Evolutionary conservation across 768 basidiomycete species (phyloP).

Genomic region (Boletus fagicola): DNA sequence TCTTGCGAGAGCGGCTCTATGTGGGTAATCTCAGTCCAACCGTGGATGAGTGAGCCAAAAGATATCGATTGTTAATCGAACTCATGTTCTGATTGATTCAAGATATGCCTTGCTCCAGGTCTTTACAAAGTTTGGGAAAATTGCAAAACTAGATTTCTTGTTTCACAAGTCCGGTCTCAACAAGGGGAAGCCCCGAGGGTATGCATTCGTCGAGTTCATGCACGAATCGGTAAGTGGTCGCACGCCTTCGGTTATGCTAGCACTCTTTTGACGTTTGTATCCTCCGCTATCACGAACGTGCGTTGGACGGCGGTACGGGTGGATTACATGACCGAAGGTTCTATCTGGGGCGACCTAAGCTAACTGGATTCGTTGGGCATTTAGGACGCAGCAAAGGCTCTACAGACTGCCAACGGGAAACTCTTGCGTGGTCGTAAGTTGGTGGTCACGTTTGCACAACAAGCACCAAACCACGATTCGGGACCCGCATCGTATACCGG

Average conservation of each 20-base stretch:
- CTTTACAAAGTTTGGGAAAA: conserved; percentile 89
- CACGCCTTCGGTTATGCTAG: conserved; percentile 19
- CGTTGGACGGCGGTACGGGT: conserved; percentile 19
- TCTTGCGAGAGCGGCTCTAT: conserved; percentile 76
- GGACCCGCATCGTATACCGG: conserved; percentile 33
- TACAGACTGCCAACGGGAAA: conserved; percentile 71
- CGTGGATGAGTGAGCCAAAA: conserved; percentile 73
- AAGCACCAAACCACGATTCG: conserved; percentile 53
- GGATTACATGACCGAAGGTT: conserved; percentile 24
- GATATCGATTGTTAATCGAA: background rate
- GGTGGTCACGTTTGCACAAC: conserved; percentile 88
- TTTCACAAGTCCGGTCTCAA: conserved; percentile 90
- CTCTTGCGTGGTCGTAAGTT: conserved; percentile 84
- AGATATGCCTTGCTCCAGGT: conserved; percentile 88
- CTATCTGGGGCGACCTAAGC: conserved; percentile 7
- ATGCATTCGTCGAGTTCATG: conserved; percentile 89
- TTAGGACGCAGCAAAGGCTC: conserved; percentile 86
- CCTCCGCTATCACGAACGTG: conserved; percentile 21
- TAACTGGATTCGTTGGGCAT: conserved; percentile 24
- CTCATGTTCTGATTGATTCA: conserved; percentile 15
- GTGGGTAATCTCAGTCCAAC: conserved; percentile 85
- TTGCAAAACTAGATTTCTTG: conserved; percentile 89
- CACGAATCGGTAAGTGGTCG: conserved; percentile 68
- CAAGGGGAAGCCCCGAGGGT: conserved; percentile 93
- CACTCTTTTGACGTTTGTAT: conserved; percentile 26